Conservation (phyloP, 208 protist genomes). For the Trypanosoma cruzi region DNA sequence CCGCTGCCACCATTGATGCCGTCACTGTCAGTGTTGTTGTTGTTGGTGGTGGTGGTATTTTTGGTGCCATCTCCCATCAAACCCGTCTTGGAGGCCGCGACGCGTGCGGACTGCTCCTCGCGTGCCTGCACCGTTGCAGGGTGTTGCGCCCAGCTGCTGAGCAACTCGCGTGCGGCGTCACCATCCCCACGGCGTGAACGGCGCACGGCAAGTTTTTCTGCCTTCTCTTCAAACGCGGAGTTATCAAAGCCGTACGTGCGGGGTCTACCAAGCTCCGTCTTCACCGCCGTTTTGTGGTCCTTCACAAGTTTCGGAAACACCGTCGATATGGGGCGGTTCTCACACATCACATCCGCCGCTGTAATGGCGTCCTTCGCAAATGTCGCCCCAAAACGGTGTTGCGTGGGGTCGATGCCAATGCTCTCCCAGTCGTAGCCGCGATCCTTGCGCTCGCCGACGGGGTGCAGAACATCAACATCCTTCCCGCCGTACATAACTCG, state of each 20-base stretch:
- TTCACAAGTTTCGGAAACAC: constrained; percentile 66
- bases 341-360: constrained; percentile 12
- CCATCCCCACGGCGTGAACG: constrained; percentile 42
- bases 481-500: constrained; percentile 50
- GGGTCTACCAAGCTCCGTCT: constrained; percentile 56
- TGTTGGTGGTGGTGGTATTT: too few relatives aligned
- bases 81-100: background rate
- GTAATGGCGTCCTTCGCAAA: constrained; percentile 24
- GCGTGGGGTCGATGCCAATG: constrained; percentile 67
- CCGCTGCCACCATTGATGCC: background rate
- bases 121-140: constrained; percentile 10
- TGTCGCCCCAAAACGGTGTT: constrained; percentile 66
- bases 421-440: constrained; percentile 82
- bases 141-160: constrained; percentile 57
- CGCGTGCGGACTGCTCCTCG: background rate
- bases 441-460: constrained; percentile 51
- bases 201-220: constrained; percentile 29
- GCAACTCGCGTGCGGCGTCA: constrained; percentile 46
- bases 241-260: constrained; percentile 65
- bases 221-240: constrained; percentile 28
- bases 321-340: constrained; percentile 28
- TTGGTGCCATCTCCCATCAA: background rate
- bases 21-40: too few relatives aligned
- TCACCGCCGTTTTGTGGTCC: constrained; percentile 55
- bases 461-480: constrained; percentile 52